Percentiles rank a stretch among this genome's conserved stretches.
phyloP scores from a whole-genome alignment of 352 stramenopile genomes.

The Thraustochytrium sp. region DNA sequence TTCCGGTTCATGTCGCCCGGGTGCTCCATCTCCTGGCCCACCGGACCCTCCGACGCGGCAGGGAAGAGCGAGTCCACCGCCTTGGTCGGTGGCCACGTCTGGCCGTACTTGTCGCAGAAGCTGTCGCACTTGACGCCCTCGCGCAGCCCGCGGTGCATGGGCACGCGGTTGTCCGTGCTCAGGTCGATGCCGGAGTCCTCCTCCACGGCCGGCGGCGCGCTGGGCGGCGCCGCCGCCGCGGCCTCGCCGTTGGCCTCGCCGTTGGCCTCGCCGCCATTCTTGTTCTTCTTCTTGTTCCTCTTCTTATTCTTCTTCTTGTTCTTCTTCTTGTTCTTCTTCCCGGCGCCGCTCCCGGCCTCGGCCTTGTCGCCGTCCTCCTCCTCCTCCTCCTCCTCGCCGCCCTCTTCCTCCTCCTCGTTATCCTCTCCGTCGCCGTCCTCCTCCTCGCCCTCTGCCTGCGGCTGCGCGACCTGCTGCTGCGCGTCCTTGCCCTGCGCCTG shows the following conservation, averaged over 20 bases:
- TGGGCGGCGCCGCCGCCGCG: background rate
- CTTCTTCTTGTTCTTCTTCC: background rate
- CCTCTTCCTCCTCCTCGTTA: background rate
- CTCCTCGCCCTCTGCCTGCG: background rate
- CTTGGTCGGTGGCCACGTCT: constrained; percentile 91
- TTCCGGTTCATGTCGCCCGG: constrained; percentile 84
- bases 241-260: background rate
- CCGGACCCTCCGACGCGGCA: constrained; percentile 58
- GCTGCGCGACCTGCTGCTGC: background rate
- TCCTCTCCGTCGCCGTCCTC: background rate
- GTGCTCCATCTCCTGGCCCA: constrained; percentile 86
- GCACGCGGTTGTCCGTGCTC: background rate
- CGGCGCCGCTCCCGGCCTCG: background rate
- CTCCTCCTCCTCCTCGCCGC: background rate
- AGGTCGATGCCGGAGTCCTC: background rate
- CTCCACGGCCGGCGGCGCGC: background rate
- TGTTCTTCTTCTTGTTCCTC: constrained; percentile 43
- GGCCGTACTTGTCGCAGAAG: constrained; percentile 65
- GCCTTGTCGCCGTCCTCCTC: background rate
- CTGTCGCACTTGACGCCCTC: constrained; percentile 23
- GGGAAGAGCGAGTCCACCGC: constrained; percentile 63
- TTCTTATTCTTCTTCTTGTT: constrained; percentile 28
- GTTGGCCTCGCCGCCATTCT: background rate
- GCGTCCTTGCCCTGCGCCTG: background rate
- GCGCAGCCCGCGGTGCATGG: constrained; percentile 3